These are phyloP conservation scores for Naumovozyma castellii DNA, from an alignment of 805 yeast species.

Conservation along the genomic window DNA sequence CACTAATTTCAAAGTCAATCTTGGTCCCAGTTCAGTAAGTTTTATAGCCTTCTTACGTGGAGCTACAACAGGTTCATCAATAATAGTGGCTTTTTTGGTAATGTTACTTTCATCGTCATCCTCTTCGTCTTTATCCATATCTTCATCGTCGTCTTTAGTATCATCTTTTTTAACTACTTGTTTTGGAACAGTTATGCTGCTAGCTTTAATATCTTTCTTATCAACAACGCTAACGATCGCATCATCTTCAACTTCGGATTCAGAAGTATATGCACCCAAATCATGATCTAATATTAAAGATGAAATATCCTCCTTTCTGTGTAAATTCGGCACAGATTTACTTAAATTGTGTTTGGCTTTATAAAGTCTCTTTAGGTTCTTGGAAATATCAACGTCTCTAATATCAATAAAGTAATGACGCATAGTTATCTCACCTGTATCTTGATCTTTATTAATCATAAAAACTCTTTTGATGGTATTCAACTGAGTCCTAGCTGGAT, in stretches of 20 bases:
- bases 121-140: slow-evolving; percentile 6
- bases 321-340: slow-evolving; percentile 62
- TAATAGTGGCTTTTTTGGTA: slow-evolving; percentile 8
- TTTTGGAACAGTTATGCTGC: slow-evolving; percentile 12
- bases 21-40: slow-evolving; percentile 87
- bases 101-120: slow-evolving; percentile 4
- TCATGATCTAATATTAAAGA: slow-evolving; percentile 78
- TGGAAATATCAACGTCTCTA: slow-evolving; percentile 67
- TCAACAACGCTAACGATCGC: slow-evolving; percentile 55
- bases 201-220: slow-evolving; percentile 22
- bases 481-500: slow-evolving; percentile 73
- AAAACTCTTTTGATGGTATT: slow-evolving; percentile 73
- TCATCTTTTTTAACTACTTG: slow-evolving; percentile 16
- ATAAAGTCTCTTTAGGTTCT: slow-evolving; percentile 61
- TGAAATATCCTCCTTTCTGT: slow-evolving; percentile 61
- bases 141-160: slow-evolving; percentile 16
- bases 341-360: slow-evolving; percentile 50
- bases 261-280: slow-evolving; percentile 70
- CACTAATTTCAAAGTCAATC: slow-evolving; percentile 62
- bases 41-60: slow-evolving; percentile 74
- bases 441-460: slow-evolving; percentile 64
- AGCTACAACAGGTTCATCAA: slow-evolving; percentile 12
- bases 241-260: slow-evolving; percentile 90
- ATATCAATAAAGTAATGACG: slow-evolving; percentile 89
- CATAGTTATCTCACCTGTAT: slow-evolving; percentile 65